Evolutionary conservation across 257 asterid species (phyloP), one percentile per base, ranked within the genome.

Genomic region (Gentiana macrophylla): DNA sequence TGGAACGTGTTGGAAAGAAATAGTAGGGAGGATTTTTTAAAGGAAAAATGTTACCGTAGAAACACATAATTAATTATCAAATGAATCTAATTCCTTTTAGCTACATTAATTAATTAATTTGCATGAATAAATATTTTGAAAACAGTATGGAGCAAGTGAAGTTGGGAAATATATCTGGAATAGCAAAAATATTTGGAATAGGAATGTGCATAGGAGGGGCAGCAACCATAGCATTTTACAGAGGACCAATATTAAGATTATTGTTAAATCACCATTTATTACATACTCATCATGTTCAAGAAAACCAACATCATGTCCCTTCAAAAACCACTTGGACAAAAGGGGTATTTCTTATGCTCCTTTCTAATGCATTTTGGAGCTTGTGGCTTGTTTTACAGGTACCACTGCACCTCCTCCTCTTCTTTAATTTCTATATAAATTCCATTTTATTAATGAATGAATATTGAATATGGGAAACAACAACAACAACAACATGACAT

Each of bases 361-460:
- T 86, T 6, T 51, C 91, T 55, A 82, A 79, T 56, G 5, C 69
- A 3, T 49, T 72, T n/a, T 90, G 98, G 98, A 81, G 91, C 32
- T 47, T 68, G 2, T 90, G 96, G 96, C 89, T 86, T 12, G 77
- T 86, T 8, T 63, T 79, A 12, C 97, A 89, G 95, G 97, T 83
- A 59, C 32, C 35, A 4, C 1, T 49, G 6, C 4, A 13, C 35
- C 0, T 8, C 32, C 8, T 34, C 11, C 35, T 3, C 24, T 8
- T 50, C 33, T 49, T 50, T 50, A n/a, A 8, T 50, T 15, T 32
- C 24, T n/a, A 24, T 24, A 24, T 24, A 24, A 24, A 24, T 24
- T 24, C 24, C 24, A 10, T 3, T 12, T 55, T 11, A 1, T 3
- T 8, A 38, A 32, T 8, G n/a, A 33, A 7, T 0, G 9, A 52